Evolutionary conservation across 768 basidiomycete genomes (phyloP).

Genomic region (Tricholoma hemisulphureum): DNA sequence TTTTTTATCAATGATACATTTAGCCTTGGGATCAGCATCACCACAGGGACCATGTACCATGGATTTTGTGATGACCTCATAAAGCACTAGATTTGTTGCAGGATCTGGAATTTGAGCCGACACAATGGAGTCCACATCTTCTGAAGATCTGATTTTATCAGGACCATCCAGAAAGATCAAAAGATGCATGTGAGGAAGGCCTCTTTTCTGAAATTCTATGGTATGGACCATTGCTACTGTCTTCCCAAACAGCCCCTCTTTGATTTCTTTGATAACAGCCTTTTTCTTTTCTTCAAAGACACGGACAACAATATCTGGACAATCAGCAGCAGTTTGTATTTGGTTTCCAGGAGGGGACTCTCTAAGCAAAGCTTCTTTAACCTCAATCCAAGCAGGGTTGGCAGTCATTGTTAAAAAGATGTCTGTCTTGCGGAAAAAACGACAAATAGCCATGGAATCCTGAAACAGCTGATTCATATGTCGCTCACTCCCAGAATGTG

Average conservation of each 20-base stretch:
- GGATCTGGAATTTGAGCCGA: slow-evolving; percentile 42
- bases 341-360: slow-evolving; percentile 4
- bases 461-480: slow-evolving; percentile 22
- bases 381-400: slow-evolving; percentile 47
- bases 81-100: slow-evolving; percentile 29
- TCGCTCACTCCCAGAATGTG: slow-evolving; percentile 12
- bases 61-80: slow-evolving; percentile 25
- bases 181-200: slow-evolving; percentile 52
- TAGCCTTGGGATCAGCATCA: slow-evolving; percentile 12
- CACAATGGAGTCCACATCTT: slow-evolving; percentile 39
- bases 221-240: slow-evolving; percentile 30
- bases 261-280: background rate
- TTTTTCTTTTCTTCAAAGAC: background rate
- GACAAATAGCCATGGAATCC: slow-evolving; percentile 31
- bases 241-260: background rate
- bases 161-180: slow-evolving; percentile 38
- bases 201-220: slow-evolving; percentile 55
- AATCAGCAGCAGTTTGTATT: slow-evolving; percentile 6
- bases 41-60: slow-evolving; percentile 47
- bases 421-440: slow-evolving; percentile 32
- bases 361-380: slow-evolving; percentile 14
- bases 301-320: background rate
- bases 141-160: slow-evolving; percentile 29
- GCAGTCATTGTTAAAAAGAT: slow-evolving; percentile 49
- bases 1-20: slow-evolving; percentile 36